Conservation (phyloP, 2,329 filamentous ascomycete species). For the Monosporascus sp. region DNA sequence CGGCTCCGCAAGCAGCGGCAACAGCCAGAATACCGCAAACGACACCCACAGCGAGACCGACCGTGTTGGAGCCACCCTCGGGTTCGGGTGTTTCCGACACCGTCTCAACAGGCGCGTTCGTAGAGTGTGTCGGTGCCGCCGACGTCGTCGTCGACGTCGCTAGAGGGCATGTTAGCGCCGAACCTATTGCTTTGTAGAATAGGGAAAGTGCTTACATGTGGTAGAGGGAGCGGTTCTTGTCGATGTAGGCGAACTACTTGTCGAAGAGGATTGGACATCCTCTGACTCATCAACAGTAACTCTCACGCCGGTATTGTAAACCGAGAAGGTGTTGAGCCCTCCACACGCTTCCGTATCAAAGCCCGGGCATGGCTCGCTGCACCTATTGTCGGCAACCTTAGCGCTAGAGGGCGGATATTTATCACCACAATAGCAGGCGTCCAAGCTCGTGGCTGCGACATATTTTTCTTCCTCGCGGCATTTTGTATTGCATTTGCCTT, state of each 20-base stretch:
- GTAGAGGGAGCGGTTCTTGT: slow-evolving; percentile 17
- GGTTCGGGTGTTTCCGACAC: background rate
- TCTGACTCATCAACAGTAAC: slow-evolving; percentile 32
- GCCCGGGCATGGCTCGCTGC: slow-evolving; percentile 61
- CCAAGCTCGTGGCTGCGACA: slow-evolving; percentile 58
- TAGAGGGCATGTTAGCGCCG: background rate
- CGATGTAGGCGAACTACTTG: slow-evolving; percentile 15
- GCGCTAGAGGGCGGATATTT: slow-evolving; percentile 55
- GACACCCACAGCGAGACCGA: slow-evolving; percentile 79
- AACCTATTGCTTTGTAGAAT: slow-evolving; percentile 4
- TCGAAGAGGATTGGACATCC: slow-evolving; percentile 20
- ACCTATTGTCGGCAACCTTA: slow-evolving; percentile 53
- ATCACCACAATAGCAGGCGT: slow-evolving; percentile 69
- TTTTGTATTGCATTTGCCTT: slow-evolving; percentile 35
- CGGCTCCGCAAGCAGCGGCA: slow-evolving; percentile 59
- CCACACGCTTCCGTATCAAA: slow-evolving; percentile 58
- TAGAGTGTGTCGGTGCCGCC: background rate
- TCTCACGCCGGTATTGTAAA: slow-evolving; percentile 46
- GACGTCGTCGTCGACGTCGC: background rate
- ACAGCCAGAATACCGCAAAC: slow-evolving; percentile 76
- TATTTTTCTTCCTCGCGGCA: slow-evolving; percentile 40
- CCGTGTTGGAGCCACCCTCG: slow-evolving; percentile 57
- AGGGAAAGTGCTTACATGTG: slow-evolving; percentile 1
- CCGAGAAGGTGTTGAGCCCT: slow-evolving; percentile 39
- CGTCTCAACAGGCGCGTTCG: background rate